Base-by-base conservation (phyloP, 306 rosid species). In the Gillenia trifoliata region DNA sequence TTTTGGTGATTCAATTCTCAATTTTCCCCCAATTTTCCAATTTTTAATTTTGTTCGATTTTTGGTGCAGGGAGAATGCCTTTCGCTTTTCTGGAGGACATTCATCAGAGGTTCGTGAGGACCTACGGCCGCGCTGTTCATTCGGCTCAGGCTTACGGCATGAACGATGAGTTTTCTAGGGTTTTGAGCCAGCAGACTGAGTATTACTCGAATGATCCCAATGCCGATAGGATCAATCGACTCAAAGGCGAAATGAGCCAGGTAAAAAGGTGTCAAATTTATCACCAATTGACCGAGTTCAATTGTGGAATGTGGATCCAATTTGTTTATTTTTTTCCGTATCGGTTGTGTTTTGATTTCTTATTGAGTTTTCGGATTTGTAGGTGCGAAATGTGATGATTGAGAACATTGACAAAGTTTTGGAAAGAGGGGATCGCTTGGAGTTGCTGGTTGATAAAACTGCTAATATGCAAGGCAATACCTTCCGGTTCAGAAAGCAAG, bases 161-260 rank as follows among this genome's bases (percentile, higher is more conserved):
- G 97, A 95, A 95, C 72, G 98, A 95, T 6, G 99, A 95, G 55
- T 95, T 95, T 68, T 92, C 98, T 23, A 90, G 99, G 83, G 89
- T 92, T 87, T 82, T 95, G 81, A 93, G 83, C 69, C 98, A 91
- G 85, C 97, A 93, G 72, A 87, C 91, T 80, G 97, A 93, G 74
- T 89, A 90, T 78, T 95, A 86, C 77, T 89, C 99, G 11, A 92
- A 40, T 73, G 99, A 95, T 74, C 99, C 99, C n/a, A 95, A 92
- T 77, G 98, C 99, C 4, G 98, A 95, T 81, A 85, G 91, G 86
- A 92, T 95, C 70, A 92, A 92, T 75, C 88, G 99, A 19, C 85
- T 95, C 59, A 92, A 87, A 85, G 99, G 99, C 66, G 99, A 95
- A 92, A 95, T 95, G 99, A 85, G 90, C 72, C 99, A 95, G 99